Conservation (phyloP, 768 basidiomycete species). For the Chalciporus sphaerocephalus region DNA sequence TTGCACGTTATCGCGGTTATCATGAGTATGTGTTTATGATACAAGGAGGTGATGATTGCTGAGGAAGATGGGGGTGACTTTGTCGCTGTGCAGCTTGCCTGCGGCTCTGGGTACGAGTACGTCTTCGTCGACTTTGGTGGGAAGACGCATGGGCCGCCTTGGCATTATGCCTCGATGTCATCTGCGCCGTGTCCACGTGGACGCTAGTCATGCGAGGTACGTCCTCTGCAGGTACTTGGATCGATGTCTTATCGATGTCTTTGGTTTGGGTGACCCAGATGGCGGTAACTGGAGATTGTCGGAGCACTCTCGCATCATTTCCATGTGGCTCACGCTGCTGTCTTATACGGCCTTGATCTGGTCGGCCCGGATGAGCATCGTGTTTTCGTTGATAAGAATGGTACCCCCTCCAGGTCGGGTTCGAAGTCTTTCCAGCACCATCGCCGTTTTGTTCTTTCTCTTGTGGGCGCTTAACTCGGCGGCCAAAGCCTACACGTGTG, state of each 20-base stretch:
- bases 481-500: slow-evolving; percentile 11
- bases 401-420: neutral
- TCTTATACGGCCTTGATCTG: slow-evolving; percentile 7
- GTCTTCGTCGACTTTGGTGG: slow-evolving; percentile 11
- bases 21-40: slow-evolving; percentile 8
- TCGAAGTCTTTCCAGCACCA: neutral
- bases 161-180: slow-evolving; percentile 2
- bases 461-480: slow-evolving; percentile 7
- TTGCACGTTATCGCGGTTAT: slow-evolving; percentile 5
- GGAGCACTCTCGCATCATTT: neutral
- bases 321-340: slow-evolving; percentile 4
- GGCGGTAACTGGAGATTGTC: slow-evolving; percentile 3
- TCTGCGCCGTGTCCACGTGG: slow-evolving; percentile 10
- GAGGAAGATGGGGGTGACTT: neutral
- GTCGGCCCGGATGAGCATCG: slow-evolving; percentile 16
- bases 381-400: slow-evolving; percentile 13
- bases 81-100: neutral
- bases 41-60: neutral
- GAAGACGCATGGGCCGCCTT: slow-evolving; percentile 10
- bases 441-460: slow-evolving; percentile 5
- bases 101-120: slow-evolving; percentile 9
- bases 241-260: neutral
- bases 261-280: too few relatives aligned
- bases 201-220: slow-evolving; percentile 2
- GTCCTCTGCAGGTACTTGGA: neutral